Evolutionary conservation across 495 filamentous ascomycete species (phyloP), one percentile per base, ranked within the genome.

Genomic region (Cercophora sp.): DNA sequence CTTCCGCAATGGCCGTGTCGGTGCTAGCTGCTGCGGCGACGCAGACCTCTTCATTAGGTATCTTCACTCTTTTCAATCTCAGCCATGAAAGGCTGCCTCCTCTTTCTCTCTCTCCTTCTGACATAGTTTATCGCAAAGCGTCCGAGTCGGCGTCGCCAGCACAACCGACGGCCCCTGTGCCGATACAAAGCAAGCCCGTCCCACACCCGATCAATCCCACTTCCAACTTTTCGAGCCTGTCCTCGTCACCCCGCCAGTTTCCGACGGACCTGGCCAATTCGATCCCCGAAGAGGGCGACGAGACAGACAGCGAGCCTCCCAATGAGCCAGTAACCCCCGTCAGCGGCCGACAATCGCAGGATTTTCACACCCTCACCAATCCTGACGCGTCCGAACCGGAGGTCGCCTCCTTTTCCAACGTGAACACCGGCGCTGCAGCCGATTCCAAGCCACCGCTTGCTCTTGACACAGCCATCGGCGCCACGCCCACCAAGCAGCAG

Each of bases 311-410:
- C 54, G 75, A 78, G 36, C 67, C 67, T 22, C 48, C 65, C 29
- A 76, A 71, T 60, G 75, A 78, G 41, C 75, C 75, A 35, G 66
- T 68, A 55, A 78, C 75, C 2, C 75, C 75, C 20, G 64, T 73
- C 24, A 78, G 75, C 62, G 69, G 70, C 51, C 74, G 74, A 54
- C 72, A 74, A 52, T 77, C 73, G 47, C 71, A 68, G 53, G 73
- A 78, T 57, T 76, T 78, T 42, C 68, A 70, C 13, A 67, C 70
- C 45, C 70, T 72, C 18, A 51, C 68, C 27, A 67, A 63, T 41
- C 66, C 66, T 55, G 71, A 76, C 47, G 63, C 63, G 45, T 54
- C 62, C 2, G 62, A 59, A 54, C 56, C 56, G 16, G 54, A 18
- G 50, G 57, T 53, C 49, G 36, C 54, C 55, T 40, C 65, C 32